These are phyloP conservation scores for Mortierella sp. DNA, from an alignment of 371 early-diverging fungal species.

Conservation along the genomic window DNA sequence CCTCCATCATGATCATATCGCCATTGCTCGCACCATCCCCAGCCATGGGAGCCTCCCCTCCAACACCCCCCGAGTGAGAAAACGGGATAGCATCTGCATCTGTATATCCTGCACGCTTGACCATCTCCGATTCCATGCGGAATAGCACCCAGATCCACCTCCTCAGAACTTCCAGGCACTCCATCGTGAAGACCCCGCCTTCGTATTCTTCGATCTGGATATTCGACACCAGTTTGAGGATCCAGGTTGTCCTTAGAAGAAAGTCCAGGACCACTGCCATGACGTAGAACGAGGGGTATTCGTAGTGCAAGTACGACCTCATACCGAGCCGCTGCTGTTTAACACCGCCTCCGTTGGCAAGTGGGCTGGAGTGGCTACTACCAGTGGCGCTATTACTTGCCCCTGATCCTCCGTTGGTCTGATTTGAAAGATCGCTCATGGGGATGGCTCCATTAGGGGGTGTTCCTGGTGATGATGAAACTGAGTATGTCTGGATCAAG, in stretches of 20 bases:
- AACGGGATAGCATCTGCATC: slow-evolving; percentile 1
- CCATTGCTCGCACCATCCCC: slow-evolving; percentile 12
- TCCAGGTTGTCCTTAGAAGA: slow-evolving; percentile 86
- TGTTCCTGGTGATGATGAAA: slow-evolving; percentile 40
- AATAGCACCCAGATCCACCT: slow-evolving; percentile 95
- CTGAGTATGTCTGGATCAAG: slow-evolving; percentile 60
- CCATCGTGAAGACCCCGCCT: slow-evolving; percentile 79
- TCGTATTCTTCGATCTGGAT: slow-evolving; percentile 73
- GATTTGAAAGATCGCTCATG: slow-evolving; percentile 8
- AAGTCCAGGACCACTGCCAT: slow-evolving; percentile 80
- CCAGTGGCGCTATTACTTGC: neutral
- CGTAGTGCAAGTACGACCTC: slow-evolving; percentile 74
- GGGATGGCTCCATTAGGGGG: slow-evolving; percentile 5
- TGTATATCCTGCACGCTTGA: slow-evolving; percentile 56
- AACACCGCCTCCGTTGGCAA: neutral
- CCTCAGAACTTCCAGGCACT: slow-evolving; percentile 80
- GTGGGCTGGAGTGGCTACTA: neutral
- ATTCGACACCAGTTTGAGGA: slow-evolving; percentile 80
- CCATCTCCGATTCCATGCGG: slow-evolving; percentile 85
- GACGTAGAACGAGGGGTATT: slow-evolving; percentile 72
- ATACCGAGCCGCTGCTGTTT: slow-evolving; percentile 55
- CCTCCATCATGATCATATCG: slow-evolving; percentile 31
- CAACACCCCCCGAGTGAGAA: slow-evolving; percentile 9
- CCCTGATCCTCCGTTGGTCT: neutral
- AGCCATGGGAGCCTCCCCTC: slow-evolving; percentile 1